Percentiles rank a stretch among this genome's conserved stretches.
These are phyloP conservation scores for Paecilomyces variotii DNA, from an alignment of 2,329 filamentous ascomycete genomes.

Conservation along the genomic window DNA sequence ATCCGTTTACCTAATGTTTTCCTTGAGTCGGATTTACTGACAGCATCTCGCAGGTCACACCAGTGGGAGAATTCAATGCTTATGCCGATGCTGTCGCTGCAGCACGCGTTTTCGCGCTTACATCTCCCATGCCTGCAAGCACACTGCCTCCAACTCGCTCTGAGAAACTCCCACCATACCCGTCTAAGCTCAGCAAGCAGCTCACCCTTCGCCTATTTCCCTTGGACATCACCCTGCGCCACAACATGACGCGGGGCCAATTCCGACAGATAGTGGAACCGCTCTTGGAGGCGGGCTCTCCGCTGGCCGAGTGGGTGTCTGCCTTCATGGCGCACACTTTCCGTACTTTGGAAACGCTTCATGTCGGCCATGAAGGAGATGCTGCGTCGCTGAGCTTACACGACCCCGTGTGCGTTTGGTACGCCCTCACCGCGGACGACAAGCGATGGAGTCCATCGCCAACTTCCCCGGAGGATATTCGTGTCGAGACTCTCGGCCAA, in stretches of 20 bases:
- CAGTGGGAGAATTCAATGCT: conserved; percentile 89
- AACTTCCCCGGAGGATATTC: conserved; percentile 65
- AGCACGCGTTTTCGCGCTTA: conserved; percentile 68
- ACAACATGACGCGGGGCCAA: conserved; percentile 55
- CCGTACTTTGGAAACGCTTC: conserved; percentile 56
- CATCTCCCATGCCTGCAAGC: conserved; percentile 61
- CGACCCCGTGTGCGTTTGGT: conserved; percentile 73
- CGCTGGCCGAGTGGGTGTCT: conserved; percentile 64
- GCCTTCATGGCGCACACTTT: conserved; percentile 67
- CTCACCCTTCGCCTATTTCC: conserved; percentile 66
- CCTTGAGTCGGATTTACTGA: not conserved
- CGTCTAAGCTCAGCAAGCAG: conserved; percentile 51
- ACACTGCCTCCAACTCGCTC: conserved; percentile 64
- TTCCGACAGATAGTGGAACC: conserved; percentile 52
- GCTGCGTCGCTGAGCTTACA: conserved; percentile 58
- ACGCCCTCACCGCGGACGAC: conserved; percentile 52
- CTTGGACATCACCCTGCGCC: conserved; percentile 67
- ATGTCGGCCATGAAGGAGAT: conserved; percentile 45
- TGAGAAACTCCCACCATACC: conserved; percentile 53
- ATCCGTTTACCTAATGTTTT: conserved; percentile 26
- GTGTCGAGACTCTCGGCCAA: conserved; percentile 82
- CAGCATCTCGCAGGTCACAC: conserved; percentile 44
- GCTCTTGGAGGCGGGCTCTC: conserved; percentile 55
- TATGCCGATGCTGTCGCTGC: conserved; percentile 78
- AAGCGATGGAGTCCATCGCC: conserved; percentile 36